Conservation (phyloP, 805 yeast species). For the Candida xiaguanensis region DNA sequence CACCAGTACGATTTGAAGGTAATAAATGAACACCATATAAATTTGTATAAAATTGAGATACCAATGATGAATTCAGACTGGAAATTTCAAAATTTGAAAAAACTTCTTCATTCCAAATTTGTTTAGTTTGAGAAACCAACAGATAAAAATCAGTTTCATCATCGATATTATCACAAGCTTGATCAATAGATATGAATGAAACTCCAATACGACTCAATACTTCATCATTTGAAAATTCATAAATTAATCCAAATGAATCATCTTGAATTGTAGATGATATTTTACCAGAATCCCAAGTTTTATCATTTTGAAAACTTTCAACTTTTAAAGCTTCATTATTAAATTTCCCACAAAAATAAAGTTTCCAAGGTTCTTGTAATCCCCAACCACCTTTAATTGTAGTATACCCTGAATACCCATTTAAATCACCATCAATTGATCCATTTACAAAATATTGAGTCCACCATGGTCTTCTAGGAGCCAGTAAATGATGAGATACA, state of each 20-base stretch:
- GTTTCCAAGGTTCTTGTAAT: constrained; percentile 22
- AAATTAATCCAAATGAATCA: constrained; percentile 21
- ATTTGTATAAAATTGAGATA: constrained; percentile 17
- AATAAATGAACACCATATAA: constrained; percentile 27
- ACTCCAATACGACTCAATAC: constrained; percentile 23
- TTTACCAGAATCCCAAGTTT: not conserved
- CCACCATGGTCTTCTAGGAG: constrained; percentile 28
- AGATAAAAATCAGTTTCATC: constrained; percentile 14
- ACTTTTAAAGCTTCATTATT: constrained; percentile 14
- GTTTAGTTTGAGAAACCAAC: constrained; percentile 13
- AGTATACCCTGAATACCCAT: constrained; percentile 21
- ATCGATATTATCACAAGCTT: constrained; percentile 24
- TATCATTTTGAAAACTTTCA: constrained; percentile 10
- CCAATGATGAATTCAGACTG: constrained; percentile 12
- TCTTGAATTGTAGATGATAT: constrained; percentile 11
- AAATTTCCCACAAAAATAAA: constrained; percentile 28
- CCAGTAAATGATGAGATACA: constrained; percentile 24
- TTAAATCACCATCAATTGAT: constrained; percentile 12
- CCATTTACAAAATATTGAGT: constrained; percentile 27
- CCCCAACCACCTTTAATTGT: constrained; percentile 31
- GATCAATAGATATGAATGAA: constrained; percentile 24
- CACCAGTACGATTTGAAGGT: constrained; percentile 32
- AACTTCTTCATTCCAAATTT: constrained; percentile 20
- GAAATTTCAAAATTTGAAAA: constrained; percentile 19
- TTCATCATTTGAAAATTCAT: constrained; percentile 14